Evolutionary conservation across 1,139 yeast species (phyloP), one percentile per base, ranked within the genome.

Genomic region (Zygoascus hellenicus): DNA sequence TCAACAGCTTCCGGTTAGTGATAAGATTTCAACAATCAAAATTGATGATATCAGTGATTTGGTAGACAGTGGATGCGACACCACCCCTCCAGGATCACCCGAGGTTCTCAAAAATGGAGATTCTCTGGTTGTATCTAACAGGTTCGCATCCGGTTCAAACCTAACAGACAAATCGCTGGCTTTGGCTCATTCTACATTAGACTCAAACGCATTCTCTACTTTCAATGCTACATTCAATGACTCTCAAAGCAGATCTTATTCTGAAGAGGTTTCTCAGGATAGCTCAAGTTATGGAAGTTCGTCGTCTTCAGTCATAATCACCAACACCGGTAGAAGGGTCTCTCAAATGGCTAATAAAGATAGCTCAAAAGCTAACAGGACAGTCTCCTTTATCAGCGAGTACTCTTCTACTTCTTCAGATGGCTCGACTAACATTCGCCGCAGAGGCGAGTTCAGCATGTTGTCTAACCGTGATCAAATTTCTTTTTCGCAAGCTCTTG

Each of bases 401-500:
- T 11, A 17, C 14, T n/a, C 41, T n/a, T 38, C 31, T 38, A 14
- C 13, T 10, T 11, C 15, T 11, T 11, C 30, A 6, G 31, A 19
- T 6, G 30, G 26, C 4, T 22, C 26, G 4, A 22, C 26, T 22
- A 22, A 22, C 26, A 22, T 22, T 22, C 26, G 26, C 7, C 26
- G 26, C 7, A 22, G 26, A 7, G 26, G 26, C 26, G 26, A 54
- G 57, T n/a, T 58, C 66, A 22, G 26, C 26, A 22, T 22, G 26
- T 22, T 22, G 26, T 22, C 26, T 7, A 22, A 22, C 2, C 53
- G 55, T 10, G 44, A 64, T 17, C 59, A 64, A 30, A 38, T 60
- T 11, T 62, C 67, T 6, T 66, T 59, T 42, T 64, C 68, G 1
- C 60, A 57, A 26, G 60, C 62, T 1, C 58, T 57, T 42, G 61